Percentiles rank a stretch among this genome's conserved stretches.
phyloP scores from a whole-genome alignment of 78 protist species.

The Isochrysis galbana region DNA sequence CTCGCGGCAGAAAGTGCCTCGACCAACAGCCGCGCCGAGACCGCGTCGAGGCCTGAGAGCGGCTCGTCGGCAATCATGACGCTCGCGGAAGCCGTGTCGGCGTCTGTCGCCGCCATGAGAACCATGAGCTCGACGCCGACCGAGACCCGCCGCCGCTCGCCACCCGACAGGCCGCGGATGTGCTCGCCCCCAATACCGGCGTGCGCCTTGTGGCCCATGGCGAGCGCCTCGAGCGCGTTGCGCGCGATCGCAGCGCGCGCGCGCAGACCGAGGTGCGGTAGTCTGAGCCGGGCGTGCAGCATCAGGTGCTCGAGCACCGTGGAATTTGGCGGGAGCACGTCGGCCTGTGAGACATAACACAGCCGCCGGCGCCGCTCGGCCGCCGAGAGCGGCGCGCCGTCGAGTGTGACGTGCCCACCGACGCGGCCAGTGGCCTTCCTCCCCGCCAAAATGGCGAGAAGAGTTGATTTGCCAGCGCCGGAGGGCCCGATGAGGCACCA shows the following conservation, averaged over 20 bases:
- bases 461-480: slow-evolving; percentile 67
- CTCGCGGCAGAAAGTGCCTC: background rate
- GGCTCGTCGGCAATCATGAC: slow-evolving; percentile 4
- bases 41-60: slow-evolving; percentile 19
- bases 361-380: background rate
- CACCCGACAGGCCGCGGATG: slow-evolving; percentile 88
- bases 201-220: slow-evolving; percentile 53
- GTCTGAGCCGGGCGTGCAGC: background rate
- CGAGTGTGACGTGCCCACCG: background rate
- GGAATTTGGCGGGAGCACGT: background rate
- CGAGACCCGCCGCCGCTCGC: slow-evolving; percentile 75
- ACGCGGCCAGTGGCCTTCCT: slow-evolving; percentile 10
- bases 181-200: slow-evolving; percentile 78
- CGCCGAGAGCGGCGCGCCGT: background rate
- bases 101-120: background rate
- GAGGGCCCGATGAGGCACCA: slow-evolving; percentile 41
- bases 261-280: background rate
- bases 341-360: slow-evolving; percentile 1
- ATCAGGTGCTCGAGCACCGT: background rate
- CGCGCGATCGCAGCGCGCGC: background rate
- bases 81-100: background rate
- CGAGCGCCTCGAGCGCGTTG: slow-evolving; percentile 48
- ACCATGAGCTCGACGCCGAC: slow-evolving; percentile 69
- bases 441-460: slow-evolving; percentile 41
- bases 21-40: background rate